Base-by-base conservation (phyloP, 108 stramenopile species). In the Epipyxis sp. region DNA sequence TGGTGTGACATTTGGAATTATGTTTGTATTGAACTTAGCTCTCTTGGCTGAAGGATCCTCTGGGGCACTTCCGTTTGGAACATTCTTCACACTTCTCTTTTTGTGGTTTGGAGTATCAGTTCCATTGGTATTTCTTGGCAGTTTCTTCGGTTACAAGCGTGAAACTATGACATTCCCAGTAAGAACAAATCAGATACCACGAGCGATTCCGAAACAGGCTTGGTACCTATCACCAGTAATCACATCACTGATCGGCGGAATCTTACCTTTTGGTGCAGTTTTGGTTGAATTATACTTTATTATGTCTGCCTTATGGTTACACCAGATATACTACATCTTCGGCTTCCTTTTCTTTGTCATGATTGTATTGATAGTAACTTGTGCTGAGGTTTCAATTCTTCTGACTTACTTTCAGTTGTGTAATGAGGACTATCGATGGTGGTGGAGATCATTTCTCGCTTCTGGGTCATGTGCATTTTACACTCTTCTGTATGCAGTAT, bases 111-210 rank as follows among this genome's bases (percentile, higher is more conserved):
- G 85, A 44, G 85, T 86, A 32, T 79, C 82, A 54, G 86, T 92
- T 1, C 98, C 98, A 16, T 81, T 99, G 67, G 96, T 97, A 50
- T 95, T 97, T 82, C 90, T 95, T 16, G 98, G 98, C 29, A 82
- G 90, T 80, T 99, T 92, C 86, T 87, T 94, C 76, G 98, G 98
- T 57, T 94, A 92, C 85, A 89, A 88, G 62, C 85, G 88, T 1
- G 87, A 88, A 29, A 88, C 87, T 68, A 84, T 95, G 30, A 88
- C 86, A 68, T 89, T 93, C 20, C 97, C 97, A 0, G 89, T 91
- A 59, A 91, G 94, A 68, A 91, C 93, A 0, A 97, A 95, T 76
- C 95, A 96, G 80, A 96, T 99, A 61, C 68, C 80, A 10, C 50
- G 76, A 20, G 27, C 25, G 25, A 32, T 74, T 16, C 71, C 71